Percentiles rank a stretch among this genome's conserved stretches.
These are phyloP conservation scores for Dimocarpus longan DNA, from an alignment of 345 rosid genomes.

Conservation along the genomic window DNA sequence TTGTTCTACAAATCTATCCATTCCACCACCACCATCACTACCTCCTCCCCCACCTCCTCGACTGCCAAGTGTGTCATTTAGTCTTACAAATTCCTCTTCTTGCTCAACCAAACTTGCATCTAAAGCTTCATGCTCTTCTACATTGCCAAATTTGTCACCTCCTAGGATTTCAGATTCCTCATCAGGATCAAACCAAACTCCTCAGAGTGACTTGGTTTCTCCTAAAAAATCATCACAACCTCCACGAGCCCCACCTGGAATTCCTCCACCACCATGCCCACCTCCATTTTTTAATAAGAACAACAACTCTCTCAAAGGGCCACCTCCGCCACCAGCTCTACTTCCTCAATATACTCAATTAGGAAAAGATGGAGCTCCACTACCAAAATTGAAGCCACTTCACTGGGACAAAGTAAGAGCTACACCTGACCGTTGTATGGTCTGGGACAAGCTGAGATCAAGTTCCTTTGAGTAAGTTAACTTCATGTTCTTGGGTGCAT, in stretches of 20 bases:
- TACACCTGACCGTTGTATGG: constrained; percentile 78
- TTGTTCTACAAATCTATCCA: constrained; percentile 18
- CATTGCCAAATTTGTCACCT: constrained; percentile 32
- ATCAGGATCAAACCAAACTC: constrained; percentile 27
- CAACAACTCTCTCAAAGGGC: constrained; percentile 41
- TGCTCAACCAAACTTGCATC: constrained; percentile 17
- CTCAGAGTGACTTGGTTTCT: constrained; percentile 19
- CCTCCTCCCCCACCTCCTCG: constrained; percentile 43
- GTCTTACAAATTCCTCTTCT: constrained; percentile 16
- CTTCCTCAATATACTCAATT: constrained; percentile 41
- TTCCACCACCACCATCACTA: constrained; percentile 48
- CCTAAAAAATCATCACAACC: constrained; percentile 33
- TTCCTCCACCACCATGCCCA: constrained; percentile 67
- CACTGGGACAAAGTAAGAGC: constrained; percentile 99
- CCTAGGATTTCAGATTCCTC: constrained; percentile 31
- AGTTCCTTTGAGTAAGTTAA: constrained; percentile 92
- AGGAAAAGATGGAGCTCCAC: constrained; percentile 76
- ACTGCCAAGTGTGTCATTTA: constrained; percentile 14
- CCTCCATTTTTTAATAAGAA: constrained; percentile 51
- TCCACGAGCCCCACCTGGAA: constrained; percentile 17
- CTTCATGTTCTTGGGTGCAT: background rate
- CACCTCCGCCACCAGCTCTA: constrained; percentile 74
- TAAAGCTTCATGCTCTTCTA: constrained; percentile 34
- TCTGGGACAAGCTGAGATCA: constrained; percentile 90
- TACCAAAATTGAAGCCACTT: constrained; percentile 93